These are phyloP conservation scores for Salvia splendens DNA, from an alignment of 257 asterid species.

Conservation along the genomic window DNA sequence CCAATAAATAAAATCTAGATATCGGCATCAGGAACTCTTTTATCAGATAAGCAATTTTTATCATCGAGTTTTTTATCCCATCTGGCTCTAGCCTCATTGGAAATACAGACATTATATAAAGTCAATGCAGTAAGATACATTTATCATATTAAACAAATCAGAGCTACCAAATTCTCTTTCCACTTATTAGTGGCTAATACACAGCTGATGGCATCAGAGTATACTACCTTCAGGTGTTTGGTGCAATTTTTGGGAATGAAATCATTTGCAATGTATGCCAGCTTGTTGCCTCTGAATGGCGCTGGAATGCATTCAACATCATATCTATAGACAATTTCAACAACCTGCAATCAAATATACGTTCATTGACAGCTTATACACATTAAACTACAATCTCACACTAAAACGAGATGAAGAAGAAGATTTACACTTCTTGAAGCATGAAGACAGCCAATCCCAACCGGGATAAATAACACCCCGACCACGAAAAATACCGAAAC, in stretches of 20 bases:
- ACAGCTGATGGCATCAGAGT: constrained; percentile 1
- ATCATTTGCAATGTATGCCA: constrained; percentile 56
- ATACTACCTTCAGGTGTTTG: constrained; percentile 52
- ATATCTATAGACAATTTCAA: constrained; percentile 68
- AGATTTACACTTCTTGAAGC: constrained; percentile 63
- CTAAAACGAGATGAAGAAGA: constrained; percentile 11
- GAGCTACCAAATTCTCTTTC: neutral
- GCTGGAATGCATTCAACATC: constrained; percentile 70
- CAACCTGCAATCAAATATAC: constrained; percentile 48
- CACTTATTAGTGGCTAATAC: constrained; percentile 1
- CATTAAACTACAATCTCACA: constrained; percentile 9
- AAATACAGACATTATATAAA: neutral
- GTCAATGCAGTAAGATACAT: constrained; percentile 13
- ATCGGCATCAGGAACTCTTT: constrained; percentile 1
- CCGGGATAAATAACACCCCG: constrained; percentile 62
- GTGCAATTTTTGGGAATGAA: constrained; percentile 69
- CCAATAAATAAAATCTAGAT: neutral
- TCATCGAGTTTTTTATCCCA: neutral
- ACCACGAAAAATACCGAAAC: constrained; percentile 58
- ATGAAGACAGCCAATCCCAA: constrained; percentile 63
- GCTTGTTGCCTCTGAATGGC: constrained; percentile 50
- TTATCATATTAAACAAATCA: constrained; percentile 18
- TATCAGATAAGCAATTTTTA: neutral
- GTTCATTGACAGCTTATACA: neutral
- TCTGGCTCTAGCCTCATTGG: neutral